A percentile compares a stretch with the other conserved stretches of the same genome.
phyloP scores from a whole-genome alignment of 2,329 filamentous ascomycete species.

The Fusarium circinatum region DNA sequence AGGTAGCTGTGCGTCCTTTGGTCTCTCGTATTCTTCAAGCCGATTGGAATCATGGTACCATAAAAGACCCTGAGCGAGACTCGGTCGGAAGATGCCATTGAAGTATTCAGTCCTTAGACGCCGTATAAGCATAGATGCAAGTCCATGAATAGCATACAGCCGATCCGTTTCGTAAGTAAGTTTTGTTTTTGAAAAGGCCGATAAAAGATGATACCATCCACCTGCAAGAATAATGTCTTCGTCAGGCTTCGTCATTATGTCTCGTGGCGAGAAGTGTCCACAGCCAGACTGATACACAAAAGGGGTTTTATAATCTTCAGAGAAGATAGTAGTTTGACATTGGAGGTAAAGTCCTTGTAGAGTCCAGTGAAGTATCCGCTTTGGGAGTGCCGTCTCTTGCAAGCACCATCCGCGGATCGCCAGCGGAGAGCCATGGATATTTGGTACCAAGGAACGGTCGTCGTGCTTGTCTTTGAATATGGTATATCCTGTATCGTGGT shows the following conservation, averaged over 20 bases:
- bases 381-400: background rate
- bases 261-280: too few species aligned
- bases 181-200: rapidly evolving
- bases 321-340: background rate
- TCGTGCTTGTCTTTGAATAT: background rate
- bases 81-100: background rate
- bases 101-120: background rate
- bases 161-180: background rate
- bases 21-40: background rate
- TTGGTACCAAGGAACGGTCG: too few species aligned
- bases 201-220: background rate
- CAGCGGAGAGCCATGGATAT: background rate
- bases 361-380: background rate
- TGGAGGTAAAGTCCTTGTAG: rapidly evolving
- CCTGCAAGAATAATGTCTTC: background rate
- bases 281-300: background rate
- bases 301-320: rapidly evolving
- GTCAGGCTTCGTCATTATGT: background rate
- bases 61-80: background rate
- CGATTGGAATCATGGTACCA: rapidly evolving
- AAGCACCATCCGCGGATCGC: background rate
- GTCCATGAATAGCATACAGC: background rate
- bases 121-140: background rate
- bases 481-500: background rate
- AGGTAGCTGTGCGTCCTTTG: rapidly evolving